These are phyloP conservation scores for Balakata baccata DNA, from an alignment of 345 rosid genomes.

Conservation along the genomic window DNA sequence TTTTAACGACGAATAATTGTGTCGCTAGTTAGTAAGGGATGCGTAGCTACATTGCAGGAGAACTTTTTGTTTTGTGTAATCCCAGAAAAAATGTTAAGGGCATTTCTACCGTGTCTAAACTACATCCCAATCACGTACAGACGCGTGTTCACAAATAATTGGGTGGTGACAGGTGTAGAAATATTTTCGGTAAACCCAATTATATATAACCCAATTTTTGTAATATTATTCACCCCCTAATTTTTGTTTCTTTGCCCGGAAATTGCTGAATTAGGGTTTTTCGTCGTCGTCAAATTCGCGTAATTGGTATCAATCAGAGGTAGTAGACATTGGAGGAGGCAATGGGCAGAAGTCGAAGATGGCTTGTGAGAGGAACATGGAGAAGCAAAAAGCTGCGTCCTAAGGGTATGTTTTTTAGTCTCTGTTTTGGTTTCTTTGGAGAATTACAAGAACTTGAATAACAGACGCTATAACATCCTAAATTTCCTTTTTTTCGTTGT, in stretches of 20 bases:
- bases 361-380: constrained; percentile 25
- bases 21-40: too few species aligned
- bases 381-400: constrained; percentile 14
- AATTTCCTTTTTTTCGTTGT: not conserved
- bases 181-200: not conserved
- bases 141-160: not conserved
- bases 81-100: too few species aligned
- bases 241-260: not conserved
- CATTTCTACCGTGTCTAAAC: too few species aligned
- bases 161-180: constrained; percentile 14
- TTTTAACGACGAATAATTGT: too few species aligned
- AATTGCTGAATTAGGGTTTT: constrained; percentile 11
- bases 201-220: not conserved
- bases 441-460: not conserved
- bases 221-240: not conserved
- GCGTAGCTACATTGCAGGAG: too few species aligned
- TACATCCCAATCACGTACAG: not conserved
- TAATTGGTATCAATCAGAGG: constrained; percentile 18
- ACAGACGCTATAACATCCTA: not conserved
- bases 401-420: constrained; percentile 9
- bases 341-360: constrained; percentile 23
- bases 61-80: too few species aligned
- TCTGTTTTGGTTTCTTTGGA: not conserved
- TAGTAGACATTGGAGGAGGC: constrained; percentile 38
- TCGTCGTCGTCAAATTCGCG: not conserved